phyloP scores from a whole-genome alignment of 2,329 filamentous ascomycete genomes.

The Colletotrichum eleusines region DNA sequence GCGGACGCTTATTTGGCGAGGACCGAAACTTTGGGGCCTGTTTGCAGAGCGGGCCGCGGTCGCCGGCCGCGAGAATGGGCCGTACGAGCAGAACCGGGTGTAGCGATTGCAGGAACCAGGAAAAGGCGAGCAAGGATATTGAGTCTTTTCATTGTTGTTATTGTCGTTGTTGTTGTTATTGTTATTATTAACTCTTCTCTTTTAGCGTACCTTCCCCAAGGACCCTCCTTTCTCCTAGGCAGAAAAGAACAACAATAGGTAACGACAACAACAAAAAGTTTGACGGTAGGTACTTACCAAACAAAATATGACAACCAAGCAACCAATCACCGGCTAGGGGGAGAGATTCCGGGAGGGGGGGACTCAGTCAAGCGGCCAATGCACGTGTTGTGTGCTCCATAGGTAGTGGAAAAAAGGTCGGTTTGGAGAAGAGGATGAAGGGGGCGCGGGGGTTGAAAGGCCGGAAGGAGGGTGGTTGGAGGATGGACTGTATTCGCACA shows the following conservation, averaged over 20 bases:
- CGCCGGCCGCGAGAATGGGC: conserved; percentile 32
- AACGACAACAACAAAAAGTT: neutral
- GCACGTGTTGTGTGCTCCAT: no score
- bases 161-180: neutral
- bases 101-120: conserved; percentile 13
- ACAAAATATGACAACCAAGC: conserved; percentile 11
- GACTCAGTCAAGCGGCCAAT: conserved; percentile 20
- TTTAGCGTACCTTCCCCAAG: neutral
- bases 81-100: conserved; percentile 6
- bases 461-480: conserved; percentile 34
- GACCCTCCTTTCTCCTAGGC: neutral
- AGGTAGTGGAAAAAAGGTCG: conserved; percentile 2
- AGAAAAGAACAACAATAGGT: neutral
- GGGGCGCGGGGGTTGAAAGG: conserved; percentile 13
- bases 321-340: neutral
- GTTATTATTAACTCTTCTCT: neutral
- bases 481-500: conserved; percentile 10
- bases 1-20: conserved; percentile 36
- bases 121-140: conserved; percentile 10
- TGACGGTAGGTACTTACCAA: conserved; percentile 1
- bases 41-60: conserved; percentile 28
- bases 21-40: conserved; percentile 20
- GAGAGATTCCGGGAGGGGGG: conserved; percentile 15
- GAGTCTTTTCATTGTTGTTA: neutral
- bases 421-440: conserved; percentile 17